Base-by-base conservation (phyloP, 192 early-diverging fungal genomes). In the Coemansia sp. region DNA sequence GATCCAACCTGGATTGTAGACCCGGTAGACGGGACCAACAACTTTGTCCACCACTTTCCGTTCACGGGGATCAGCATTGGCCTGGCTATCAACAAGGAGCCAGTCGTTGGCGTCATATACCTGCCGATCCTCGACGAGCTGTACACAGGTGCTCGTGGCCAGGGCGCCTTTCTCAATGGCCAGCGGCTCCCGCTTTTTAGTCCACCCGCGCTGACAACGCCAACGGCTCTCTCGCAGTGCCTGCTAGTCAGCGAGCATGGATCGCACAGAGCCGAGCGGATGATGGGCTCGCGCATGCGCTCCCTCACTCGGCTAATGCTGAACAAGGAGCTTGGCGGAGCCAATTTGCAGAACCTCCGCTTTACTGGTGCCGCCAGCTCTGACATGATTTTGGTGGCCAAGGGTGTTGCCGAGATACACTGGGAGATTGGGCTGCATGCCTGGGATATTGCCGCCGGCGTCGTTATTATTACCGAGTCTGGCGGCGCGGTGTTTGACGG, bases 371-470 rank as follows among this genome's bases (percentile, higher is more conserved):
- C 89, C 25, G 95, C 92, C 3, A 90, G 93, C 0, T 68, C 94
- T 24, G 90, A 90, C 54, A 83, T 96, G 81, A 89, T 91, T 57
- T 79, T 86, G 35, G 88, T 95, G 31, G 94, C 95, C 10, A 87
- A 92, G 43, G 96, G 95, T 24, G 82, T 87, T 14, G 76, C 89
- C 7, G 96, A 99, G 67, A 70, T 92, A 7, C 98, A 95, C 76
- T 99, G 94, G 93, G 97, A 99, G 73, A 85, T 89, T 42, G 97
- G 96, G 6, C 84, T 69, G 10, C 82, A 79, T 43, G 58, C 63
- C 47, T 94, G 95, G 94, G 97, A 99, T 73, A 90, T 98, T 37
- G 89, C 91, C 20, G 97, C 95, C 17, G 94, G 87, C n/a, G 83
- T 88, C 4, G 85, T 93, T 15, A 91, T 99, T 71, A 75, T 97